Percentiles rank a stretch among this genome's conserved stretches.
phyloP scores from a whole-genome alignment of 768 basidiomycete species.

The Hortiboletus flavorubellus region DNA sequence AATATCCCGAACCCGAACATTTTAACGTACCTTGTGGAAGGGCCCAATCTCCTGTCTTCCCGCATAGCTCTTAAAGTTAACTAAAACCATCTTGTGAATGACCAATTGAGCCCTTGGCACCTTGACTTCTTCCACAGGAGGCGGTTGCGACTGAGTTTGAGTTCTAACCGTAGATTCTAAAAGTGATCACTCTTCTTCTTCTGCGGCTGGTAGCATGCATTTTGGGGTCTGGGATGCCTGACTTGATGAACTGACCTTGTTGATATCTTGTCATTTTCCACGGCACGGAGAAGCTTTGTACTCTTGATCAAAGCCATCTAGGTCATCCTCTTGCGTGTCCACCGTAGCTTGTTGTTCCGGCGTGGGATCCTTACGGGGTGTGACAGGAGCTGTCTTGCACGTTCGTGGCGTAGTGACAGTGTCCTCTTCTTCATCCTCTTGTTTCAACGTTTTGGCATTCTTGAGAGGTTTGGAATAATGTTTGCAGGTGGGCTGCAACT shows the following conservation, averaged over 20 bases:
- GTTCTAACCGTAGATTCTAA: slow-evolving; percentile 22
- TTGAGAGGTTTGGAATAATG: slow-evolving; percentile 1
- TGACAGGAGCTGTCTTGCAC: slow-evolving; percentile 8
- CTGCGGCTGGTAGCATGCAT: slow-evolving; percentile 13
- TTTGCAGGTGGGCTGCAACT: not conserved
- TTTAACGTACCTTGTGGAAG: slow-evolving; percentile 79
- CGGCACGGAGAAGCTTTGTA: slow-evolving; percentile 20
- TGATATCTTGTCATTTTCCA: slow-evolving; percentile 11
- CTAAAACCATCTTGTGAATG: slow-evolving; percentile 89
- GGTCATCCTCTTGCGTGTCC: slow-evolving; percentile 15
- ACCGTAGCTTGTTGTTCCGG: not conserved
- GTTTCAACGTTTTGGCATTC: not conserved
- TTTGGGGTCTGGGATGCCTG: slow-evolving; percentile 15
- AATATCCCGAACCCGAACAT: not conserved
- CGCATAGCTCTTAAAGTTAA: slow-evolving; percentile 98
- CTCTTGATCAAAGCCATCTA: slow-evolving; percentile 25
- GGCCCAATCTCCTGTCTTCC: slow-evolving; percentile 97
- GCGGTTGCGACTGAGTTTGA: slow-evolving; percentile 31
- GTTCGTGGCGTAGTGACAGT: slow-evolving; percentile 14
- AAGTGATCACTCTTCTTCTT: slow-evolving; percentile 29
- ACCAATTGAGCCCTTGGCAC: slow-evolving; percentile 76
- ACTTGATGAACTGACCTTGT: slow-evolving; percentile 16
- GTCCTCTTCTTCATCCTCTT: slow-evolving; percentile 4
- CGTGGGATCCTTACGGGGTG: not conserved
- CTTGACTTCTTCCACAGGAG: slow-evolving; percentile 49